Evolutionary conservation across 1,139 yeast genomes (phyloP), one percentile per base, ranked within the genome.

Genomic region (Candida neerlandica): DNA sequence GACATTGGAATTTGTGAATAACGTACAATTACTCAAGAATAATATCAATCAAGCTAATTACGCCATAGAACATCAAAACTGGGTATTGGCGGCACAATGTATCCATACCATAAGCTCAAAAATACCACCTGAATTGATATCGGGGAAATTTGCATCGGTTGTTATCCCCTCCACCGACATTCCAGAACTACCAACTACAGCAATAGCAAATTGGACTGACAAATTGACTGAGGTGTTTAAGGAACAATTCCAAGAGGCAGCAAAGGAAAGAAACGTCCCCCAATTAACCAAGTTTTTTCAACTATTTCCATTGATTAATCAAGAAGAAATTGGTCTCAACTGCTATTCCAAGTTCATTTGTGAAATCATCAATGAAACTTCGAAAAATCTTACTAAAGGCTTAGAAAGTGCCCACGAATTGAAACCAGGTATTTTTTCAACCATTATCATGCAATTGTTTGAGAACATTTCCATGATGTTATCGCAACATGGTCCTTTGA

Each of bases 101-200:
- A 83, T 90, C 10, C 62, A 74, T 51, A 66, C 70, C 18, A 73
- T 77, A 26, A 83, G 84, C 9, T 70, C 80, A 19, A 60, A 71
- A 26, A 67, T 89, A 30, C 89, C 96, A 0, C 56, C 65, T 0
- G 75, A 72, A 2, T 63, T 88, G 19, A 72, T 78, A 10, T 57
- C 66, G 11, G 92, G 96, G n/a, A 73, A 79, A 50, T 91, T 86
- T 66, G 94, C 96, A 1, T 80, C 85, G 45, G 83, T 79, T 43
- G 89, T 89, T 60, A 94, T 94, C n/a, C 99, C 99, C 0, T 84
- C 96, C 0, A 77, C 89, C 7, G 96, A 89, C 48, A 78, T 91
- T n/a, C 97, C 97, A 0, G 96, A 89, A 49, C 71, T 80, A 47
- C 98, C 99, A 0, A 65, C 68, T 12, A 77, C 70, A 1, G 71